phyloP scores from a whole-genome alignment of 2,329 filamentous ascomycete species.

The Alternaria consortialis region DNA sequence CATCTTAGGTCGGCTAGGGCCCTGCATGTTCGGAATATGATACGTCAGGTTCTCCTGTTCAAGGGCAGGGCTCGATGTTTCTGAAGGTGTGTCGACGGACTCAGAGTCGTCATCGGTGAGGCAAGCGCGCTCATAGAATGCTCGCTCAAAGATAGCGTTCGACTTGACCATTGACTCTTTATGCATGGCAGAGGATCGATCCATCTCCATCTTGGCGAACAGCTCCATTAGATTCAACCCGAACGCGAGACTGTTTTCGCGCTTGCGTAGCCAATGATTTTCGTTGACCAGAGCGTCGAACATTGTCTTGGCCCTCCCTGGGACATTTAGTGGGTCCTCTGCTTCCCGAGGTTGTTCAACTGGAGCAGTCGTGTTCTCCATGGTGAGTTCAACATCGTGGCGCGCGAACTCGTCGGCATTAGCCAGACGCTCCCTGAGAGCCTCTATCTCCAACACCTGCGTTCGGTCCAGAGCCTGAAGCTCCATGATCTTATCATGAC shows the following conservation, averaged over 20 bases:
- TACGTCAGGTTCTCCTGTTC: conserved; percentile 2
- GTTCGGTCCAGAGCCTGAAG: conserved; percentile 28
- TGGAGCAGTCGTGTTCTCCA: conserved; percentile 10
- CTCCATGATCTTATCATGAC: conserved; percentile 32
- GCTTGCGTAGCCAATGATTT: conserved; percentile 42
- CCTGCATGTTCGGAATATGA: conserved; percentile 7
- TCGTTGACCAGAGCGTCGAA: conserved; percentile 39
- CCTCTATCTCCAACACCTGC: conserved; percentile 30
- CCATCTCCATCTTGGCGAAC: conserved; percentile 19
- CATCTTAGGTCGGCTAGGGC: conserved; percentile 15
- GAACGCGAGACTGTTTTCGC: conserved; percentile 31
- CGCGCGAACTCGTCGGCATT: conserved; percentile 16
- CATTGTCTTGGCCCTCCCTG: conserved; percentile 27
- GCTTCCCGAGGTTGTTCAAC: conserved; percentile 24
- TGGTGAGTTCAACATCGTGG: conserved; percentile 3
- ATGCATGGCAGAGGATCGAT: not conserved
- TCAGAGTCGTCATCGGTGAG: conserved; percentile 17
- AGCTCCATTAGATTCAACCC: conserved; percentile 22
- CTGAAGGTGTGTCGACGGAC: conserved; percentile 1
- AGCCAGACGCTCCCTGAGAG: conserved; percentile 24
- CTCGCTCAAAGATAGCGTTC: not conserved
- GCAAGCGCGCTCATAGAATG: conserved; percentile 9
- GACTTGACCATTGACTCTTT: conserved; percentile 4
- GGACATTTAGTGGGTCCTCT: conserved; percentile 15
- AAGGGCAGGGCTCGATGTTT: conserved; percentile 1